phyloP scores from a whole-genome alignment of 306 rosid genomes.

The Gynostemma pentaphyllum region DNA sequence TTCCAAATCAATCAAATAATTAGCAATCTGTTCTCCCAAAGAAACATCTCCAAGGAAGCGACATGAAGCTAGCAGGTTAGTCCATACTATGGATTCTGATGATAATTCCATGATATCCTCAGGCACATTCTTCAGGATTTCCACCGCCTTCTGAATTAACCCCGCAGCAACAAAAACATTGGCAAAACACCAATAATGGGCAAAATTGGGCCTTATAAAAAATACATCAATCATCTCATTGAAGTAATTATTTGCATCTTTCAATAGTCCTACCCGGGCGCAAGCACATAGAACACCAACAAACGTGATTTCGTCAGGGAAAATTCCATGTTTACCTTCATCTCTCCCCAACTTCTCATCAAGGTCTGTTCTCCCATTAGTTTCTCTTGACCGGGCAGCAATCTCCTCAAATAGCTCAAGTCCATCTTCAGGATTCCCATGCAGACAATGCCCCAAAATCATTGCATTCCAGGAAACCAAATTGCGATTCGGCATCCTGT shows the following conservation, averaged over 20 bases:
- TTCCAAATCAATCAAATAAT: conserved; percentile 39
- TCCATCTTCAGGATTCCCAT: conserved; percentile 52
- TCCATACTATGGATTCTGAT: conserved; percentile 37
- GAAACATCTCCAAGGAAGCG: conserved; percentile 43
- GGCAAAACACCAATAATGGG: conserved; percentile 71
- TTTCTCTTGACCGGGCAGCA: conserved; percentile 22
- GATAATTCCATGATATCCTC: conserved; percentile 23
- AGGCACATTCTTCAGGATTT: conserved; percentile 29
- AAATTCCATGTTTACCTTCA: conserved; percentile 14
- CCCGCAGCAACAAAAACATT: conserved; percentile 43
- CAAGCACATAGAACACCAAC: conserved; percentile 65
- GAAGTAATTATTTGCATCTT: conserved; percentile 42
- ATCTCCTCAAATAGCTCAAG: conserved; percentile 33
- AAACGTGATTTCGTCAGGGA: conserved; percentile 58
- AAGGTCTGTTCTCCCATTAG: conserved; percentile 9
- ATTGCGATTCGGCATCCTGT: conserved; percentile 29
- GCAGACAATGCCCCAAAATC: conserved; percentile 66
- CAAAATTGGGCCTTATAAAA: conserved; percentile 49
- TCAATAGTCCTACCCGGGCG: conserved; percentile 46
- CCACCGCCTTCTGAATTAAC: conserved; percentile 37
- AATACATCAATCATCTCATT: conserved; percentile 36
- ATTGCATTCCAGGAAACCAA: conserved; percentile 59
- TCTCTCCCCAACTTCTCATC: background rate
- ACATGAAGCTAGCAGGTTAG: conserved; percentile 38
- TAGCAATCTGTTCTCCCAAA: conserved; percentile 46